These are phyloP conservation scores for Cudoniella acicularis DNA, from an alignment of 495 filamentous ascomycete species.

Conservation along the genomic window DNA sequence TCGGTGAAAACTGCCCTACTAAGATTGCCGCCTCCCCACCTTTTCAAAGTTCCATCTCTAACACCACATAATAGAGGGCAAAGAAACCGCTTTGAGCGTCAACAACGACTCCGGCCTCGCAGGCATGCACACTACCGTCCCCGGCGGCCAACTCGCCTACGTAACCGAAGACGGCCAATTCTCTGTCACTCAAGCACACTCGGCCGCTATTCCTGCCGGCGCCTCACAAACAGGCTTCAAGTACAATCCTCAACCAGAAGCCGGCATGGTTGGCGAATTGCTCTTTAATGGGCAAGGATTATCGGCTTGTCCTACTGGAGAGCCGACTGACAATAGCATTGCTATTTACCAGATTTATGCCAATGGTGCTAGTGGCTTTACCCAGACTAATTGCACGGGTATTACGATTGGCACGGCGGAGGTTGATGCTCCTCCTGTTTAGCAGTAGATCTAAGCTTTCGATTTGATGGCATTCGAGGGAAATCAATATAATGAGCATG, in stretches of 20 bases:
- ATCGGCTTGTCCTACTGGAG: slow-evolving; percentile 12
- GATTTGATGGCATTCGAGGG: background rate
- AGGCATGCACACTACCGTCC: slow-evolving; percentile 46
- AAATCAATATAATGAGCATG: background rate
- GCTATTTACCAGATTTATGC: slow-evolving; percentile 16
- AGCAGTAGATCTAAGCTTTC: slow-evolving; percentile 4
- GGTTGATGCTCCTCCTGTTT: background rate
- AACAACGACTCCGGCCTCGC: slow-evolving; percentile 12
- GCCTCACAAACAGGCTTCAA: slow-evolving; percentile 44
- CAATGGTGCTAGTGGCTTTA: background rate
- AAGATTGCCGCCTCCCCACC: too few species aligned
- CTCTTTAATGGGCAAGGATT: slow-evolving; percentile 7
- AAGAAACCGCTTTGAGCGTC: slow-evolving; percentile 6
- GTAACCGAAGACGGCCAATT: slow-evolving; percentile 54
- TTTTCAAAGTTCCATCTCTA: too few species aligned
- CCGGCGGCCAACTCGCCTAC: slow-evolving; percentile 65
- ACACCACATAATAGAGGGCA: too few species aligned
- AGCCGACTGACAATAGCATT: background rate
- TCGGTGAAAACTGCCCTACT: slow-evolving; percentile 7
- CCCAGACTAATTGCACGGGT: slow-evolving; percentile 6
- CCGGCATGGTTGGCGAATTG: background rate
- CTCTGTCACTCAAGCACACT: slow-evolving; percentile 59
- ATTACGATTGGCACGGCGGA: background rate
- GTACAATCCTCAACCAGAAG: slow-evolving; percentile 2
- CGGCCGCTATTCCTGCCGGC: slow-evolving; percentile 53